Percentiles rank a stretch among this genome's conserved stretches.
These are phyloP conservation scores for Ilyonectria robusta DNA, from an alignment of 2,329 filamentous ascomycete genomes.

Conservation along the genomic window DNA sequence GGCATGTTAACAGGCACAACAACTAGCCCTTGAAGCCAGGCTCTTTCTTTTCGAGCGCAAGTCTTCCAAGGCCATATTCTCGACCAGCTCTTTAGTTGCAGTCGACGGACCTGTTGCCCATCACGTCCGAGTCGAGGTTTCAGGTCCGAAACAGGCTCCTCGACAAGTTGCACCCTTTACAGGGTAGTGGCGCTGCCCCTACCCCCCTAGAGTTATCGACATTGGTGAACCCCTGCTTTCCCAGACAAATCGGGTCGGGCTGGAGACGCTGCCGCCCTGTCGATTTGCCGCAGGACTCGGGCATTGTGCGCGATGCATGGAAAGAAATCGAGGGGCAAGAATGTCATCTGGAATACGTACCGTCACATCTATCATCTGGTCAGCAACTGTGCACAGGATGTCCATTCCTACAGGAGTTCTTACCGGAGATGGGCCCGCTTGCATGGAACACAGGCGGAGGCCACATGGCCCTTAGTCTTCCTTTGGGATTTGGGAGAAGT, in stretches of 20 bases:
- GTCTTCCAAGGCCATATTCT: too few relatives aligned
- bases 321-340: conserved; percentile 13
- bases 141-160: neutral
- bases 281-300: neutral
- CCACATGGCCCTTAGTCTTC: conserved; percentile 85
- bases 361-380: conserved; percentile 67
- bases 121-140: neutral
- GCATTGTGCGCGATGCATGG: neutral
- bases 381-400: conserved; percentile 23
- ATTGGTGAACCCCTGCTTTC: too few relatives aligned
- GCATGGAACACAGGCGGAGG: conserved; percentile 88
- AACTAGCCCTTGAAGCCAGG: neutral
- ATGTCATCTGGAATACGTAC: conserved; percentile 63
- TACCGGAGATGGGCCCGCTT: conserved; percentile 85
- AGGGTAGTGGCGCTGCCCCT: neutral
- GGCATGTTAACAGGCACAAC: neutral
- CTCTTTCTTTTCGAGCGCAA: neutral
- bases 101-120: neutral
- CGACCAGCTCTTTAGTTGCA: too few relatives aligned
- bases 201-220: neutral
- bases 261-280: neutral
- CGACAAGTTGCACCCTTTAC: neutral
- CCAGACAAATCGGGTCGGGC: neutral
- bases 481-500: conserved; percentile 73
- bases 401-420: conserved; percentile 37